phyloP scores from a whole-genome alignment of 805 yeast genomes.

The Starmerella roubikii region DNA sequence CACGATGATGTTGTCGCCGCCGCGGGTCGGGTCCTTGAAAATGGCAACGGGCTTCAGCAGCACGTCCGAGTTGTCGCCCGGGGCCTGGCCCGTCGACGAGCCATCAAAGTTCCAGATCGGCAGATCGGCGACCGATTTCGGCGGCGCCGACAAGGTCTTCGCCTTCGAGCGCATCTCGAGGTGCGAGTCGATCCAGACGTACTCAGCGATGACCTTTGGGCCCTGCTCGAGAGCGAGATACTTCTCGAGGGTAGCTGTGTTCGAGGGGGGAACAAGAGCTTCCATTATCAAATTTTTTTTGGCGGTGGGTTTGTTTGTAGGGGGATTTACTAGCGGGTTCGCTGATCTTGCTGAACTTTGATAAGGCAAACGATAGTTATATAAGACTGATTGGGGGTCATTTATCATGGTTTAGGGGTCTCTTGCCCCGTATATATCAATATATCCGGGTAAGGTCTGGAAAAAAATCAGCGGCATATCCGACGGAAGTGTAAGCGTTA shows the following conservation, averaged over 20 bases:
- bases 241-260: slow-evolving; percentile 67
- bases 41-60: slow-evolving; percentile 90
- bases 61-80: slow-evolving; percentile 92
- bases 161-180: slow-evolving; percentile 90
- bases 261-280: slow-evolving; percentile 25
- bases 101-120: slow-evolving; percentile 99
- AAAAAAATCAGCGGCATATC: too few species aligned
- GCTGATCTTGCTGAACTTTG: too few species aligned
- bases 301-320: too few species aligned
- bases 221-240: slow-evolving; percentile 73
- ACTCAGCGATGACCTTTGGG: slow-evolving; percentile 84
- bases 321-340: too few species aligned
- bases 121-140: slow-evolving; percentile 64
- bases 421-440: too few species aligned
- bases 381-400: too few species aligned
- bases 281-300: too few species aligned
- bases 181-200: slow-evolving; percentile 92
- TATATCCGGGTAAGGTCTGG: too few species aligned
- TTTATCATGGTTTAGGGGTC: too few species aligned
- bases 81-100: slow-evolving; percentile 96
- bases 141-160: slow-evolving; percentile 61
- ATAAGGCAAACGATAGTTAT: too few species aligned
- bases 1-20: slow-evolving; percentile 92
- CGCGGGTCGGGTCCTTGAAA: slow-evolving; percentile 95
- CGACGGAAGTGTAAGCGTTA: too few species aligned